Base-by-base conservation (phyloP, 441 rosid genomes). In the Eutrema salsugineum region DNA sequence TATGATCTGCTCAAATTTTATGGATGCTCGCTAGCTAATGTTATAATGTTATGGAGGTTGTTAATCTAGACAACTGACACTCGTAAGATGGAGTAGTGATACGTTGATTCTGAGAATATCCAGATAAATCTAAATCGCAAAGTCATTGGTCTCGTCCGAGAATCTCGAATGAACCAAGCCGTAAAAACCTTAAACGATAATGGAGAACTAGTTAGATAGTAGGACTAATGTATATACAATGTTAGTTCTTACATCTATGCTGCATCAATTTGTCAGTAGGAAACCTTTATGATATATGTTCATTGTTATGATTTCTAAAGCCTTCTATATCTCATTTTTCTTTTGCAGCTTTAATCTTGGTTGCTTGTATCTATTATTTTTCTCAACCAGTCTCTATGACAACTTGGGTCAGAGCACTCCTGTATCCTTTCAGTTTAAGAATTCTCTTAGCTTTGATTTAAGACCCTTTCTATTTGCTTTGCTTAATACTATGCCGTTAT, bases 281-380 rank as follows among this genome's bases (percentile, higher is more conserved):
- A 39, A 60, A 22, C 8, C 2, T 5, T 15, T 62, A 2, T 35
- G n/a, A 8, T 11, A 50, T 28, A 22, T 68, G 40, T 38, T 59
- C 30, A 10, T 32, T 49, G 27, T 15, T 35, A 30, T 40, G 11
- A 3, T 57, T 40, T 66, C 59, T 65, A 71, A 71, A 16, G 8
- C 17, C 36, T 16, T 17, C 6, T 14, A 8, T 49, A 32, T 66
- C 35, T 53, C 5, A 53, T 51, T 81, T 43, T 47, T 8, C 65
- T 24, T 42, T 77, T 72, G 68, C 95, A 94, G 97, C 96, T 59
- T 80, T 94, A 27, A 85, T 94, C 69, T 83, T 94, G 76, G 93
- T 94, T 67, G 90, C 94, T 56, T 75, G 85, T 44, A 90, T 92
- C 71, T 91, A 94, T 84, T 80, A 86, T 77, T 91, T 39, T 65